Base-by-base conservation (phyloP, 1,284 basidiomycete species). In the Singerocomus inundabilis region DNA sequence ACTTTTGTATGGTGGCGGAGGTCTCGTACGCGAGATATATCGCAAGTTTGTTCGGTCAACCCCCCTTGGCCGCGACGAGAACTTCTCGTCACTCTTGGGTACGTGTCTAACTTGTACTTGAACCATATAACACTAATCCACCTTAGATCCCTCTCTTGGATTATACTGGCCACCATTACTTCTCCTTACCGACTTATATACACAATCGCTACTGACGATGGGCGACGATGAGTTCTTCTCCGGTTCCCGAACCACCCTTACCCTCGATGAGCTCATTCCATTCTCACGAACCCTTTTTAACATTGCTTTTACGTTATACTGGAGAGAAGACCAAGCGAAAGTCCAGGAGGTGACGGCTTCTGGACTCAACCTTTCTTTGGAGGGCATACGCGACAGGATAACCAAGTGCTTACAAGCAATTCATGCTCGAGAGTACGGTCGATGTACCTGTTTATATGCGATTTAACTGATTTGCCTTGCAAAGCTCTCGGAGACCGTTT, bases 221-320 rank as follows among this genome's bases (percentile, higher is more conserved):
- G 92, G 92, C 3, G 97, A 99, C 59, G 96, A 98, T 67, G 96
- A 99, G 68, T 98, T 99, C 71, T 95, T 95, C 64, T 67, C 68
- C 2, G 51, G 51, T 40, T 61, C 67, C 35, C 57, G 65, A 32
- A 65, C 53, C 15, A 65, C 67, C 7, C 77, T 99, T 3, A 78
- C 79, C 0, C 68, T 95, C 8, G 93, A 97, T 60, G 96, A 99
- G 63, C 77, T 98, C 49, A 75, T 70, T 53, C 74, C 72, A 18
- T 83, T 91, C 54, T 87, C 83, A 21, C 77, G 80, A 10, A 77
- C 88, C 54, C 68, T 94, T 44, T 70, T 93, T 44, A 89, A 92
- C 56, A 78, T 93, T 32, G 86, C 85, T 0, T 95, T 93, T 61
- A 74, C 80, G 18, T 72, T 96, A 38, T 94, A 91, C 64, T 91